Evolutionary conservation across 2,329 filamentous ascomycete species (phyloP).

Genomic region (Rhynchosporium secalis): DNA sequence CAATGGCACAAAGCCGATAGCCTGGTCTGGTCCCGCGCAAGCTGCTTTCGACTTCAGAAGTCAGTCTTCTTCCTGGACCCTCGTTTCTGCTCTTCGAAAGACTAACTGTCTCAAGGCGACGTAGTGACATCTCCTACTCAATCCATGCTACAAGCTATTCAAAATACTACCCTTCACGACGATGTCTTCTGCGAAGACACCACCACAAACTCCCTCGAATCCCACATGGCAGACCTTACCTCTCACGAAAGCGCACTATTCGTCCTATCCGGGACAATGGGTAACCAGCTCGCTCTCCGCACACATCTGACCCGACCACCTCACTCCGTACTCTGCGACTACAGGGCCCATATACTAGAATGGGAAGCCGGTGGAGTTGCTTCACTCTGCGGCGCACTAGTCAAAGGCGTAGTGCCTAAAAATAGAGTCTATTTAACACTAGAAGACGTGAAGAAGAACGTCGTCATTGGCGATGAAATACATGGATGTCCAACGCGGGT

Average conservation of each 20-base stretch:
- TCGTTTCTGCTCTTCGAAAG: not conserved
- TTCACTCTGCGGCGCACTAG: slow-evolving; percentile 66
- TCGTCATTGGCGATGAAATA: slow-evolving; percentile 66
- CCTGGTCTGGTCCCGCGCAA: slow-evolving; percentile 38
- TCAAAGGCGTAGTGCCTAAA: slow-evolving; percentile 64
- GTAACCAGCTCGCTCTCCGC: slow-evolving; percentile 82
- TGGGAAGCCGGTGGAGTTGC: slow-evolving; percentile 68
- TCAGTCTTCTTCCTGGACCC: slow-evolving; percentile 18
- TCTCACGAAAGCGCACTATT: slow-evolving; percentile 77
- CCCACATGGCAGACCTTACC: slow-evolving; percentile 69
- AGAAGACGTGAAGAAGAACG: slow-evolving; percentile 66
- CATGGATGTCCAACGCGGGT: slow-evolving; percentile 79
- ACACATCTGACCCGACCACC: slow-evolving; percentile 78
- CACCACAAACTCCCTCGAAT: slow-evolving; percentile 74
- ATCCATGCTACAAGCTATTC: slow-evolving; percentile 80
- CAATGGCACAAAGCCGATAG: slow-evolving; percentile 24
- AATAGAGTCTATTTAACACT: slow-evolving; percentile 65
- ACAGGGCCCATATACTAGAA: slow-evolving; percentile 73
- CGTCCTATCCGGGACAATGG: slow-evolving; percentile 90
- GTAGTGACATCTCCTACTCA: slow-evolving; percentile 74
- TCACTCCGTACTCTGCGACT: slow-evolving; percentile 76
- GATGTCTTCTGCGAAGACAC: slow-evolving; percentile 82
- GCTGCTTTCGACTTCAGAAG: slow-evolving; percentile 41
- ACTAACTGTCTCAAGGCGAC: slow-evolving; percentile 51
- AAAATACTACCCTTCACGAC: slow-evolving; percentile 73